These are phyloP conservation scores for Alternaria arborescens DNA, from an alignment of 2,329 filamentous ascomycete species.

Conservation along the genomic window DNA sequence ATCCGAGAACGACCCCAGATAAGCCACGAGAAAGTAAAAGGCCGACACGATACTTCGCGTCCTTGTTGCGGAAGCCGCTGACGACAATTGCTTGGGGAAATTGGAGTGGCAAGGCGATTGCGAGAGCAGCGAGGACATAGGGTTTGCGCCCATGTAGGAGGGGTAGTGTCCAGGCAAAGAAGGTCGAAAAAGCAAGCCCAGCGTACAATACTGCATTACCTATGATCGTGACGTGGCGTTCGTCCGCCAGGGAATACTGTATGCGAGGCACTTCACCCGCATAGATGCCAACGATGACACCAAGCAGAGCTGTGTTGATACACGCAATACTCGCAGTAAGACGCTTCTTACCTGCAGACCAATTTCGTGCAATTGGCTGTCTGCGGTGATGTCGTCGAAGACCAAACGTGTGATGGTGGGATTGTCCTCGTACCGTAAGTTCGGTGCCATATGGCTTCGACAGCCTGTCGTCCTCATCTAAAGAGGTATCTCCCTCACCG, in stretches of 20 bases:
- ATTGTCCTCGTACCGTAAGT: constrained; percentile 34
- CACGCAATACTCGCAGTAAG: constrained; percentile 75
- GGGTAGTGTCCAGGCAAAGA: constrained; percentile 77
- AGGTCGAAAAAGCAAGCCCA: constrained; percentile 73
- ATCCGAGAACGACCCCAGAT: constrained; percentile 75
- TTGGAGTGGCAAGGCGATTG: constrained; percentile 74
- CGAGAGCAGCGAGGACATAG: constrained; percentile 74
- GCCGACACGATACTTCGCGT: constrained; percentile 64
- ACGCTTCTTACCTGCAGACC: constrained; percentile 72
- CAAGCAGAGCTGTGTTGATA: constrained; percentile 75
- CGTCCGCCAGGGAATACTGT: constrained; percentile 77
- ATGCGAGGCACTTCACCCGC: constrained; percentile 80
- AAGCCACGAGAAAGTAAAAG: constrained; percentile 70
- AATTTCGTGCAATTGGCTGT: constrained; percentile 76
- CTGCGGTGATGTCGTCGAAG: constrained; percentile 60
- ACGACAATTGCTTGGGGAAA: constrained; percentile 78
- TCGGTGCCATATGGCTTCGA: constrained; percentile 26
- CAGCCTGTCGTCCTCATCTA: constrained; percentile 28
- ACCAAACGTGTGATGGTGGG: constrained; percentile 51
- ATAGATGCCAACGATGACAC: constrained; percentile 77
- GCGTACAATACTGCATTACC: constrained; percentile 79
- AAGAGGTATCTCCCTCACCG: constrained; percentile 25
- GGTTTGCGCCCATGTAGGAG: constrained; percentile 79
- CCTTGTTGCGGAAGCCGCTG: constrained; percentile 58
- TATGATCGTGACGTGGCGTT: constrained; percentile 71